Base-by-base conservation (phyloP, 1,284 basidiomycete species). In the Sanghuangporus sanghuang region DNA sequence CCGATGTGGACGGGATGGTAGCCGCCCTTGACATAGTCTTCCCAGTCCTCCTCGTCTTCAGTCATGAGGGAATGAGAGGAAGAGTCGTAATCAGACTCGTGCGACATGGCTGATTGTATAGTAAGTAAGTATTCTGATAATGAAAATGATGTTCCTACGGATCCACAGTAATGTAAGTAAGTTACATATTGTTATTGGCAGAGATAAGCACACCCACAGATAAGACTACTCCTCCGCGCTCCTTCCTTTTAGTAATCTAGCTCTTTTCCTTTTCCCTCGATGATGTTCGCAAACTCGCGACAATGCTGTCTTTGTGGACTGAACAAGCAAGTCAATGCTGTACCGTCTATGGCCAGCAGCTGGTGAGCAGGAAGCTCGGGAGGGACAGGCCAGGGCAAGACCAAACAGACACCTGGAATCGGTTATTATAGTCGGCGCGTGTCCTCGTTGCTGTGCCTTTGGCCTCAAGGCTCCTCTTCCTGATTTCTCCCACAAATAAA, bases 1-100 rank as follows among this genome's bases (percentile, higher is more conserved):
- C 96, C 96, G 67, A 99, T 95, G 74, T 96, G 90, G 59, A 98
- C 95, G 21, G 96, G 96, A 73, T 96, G 95, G 75, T 97, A 96
- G 21, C 95, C 95, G 63, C 95, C 95, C 64, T 91, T 90, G 75
- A 92, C 86, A 77, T 96, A 96, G 82, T 90, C 87, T 72, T 84
- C 89, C 86, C 85, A 90, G 70, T 91, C 89, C 74, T 92, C 89
- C 75, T 92, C 89, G 78, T 91, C 89, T 78, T 91, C 89, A 64
- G 82, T 85, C 81, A 85, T 84, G 79, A 85, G 76, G 71, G 81
- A 82, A 71, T 79, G 79, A 68, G 81, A 81, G 70, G 80, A 77
- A 77, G 81, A 81, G 64, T 83, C 65, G 64, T 65, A 82, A 74
- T 79, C 80, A 66, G 82, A 83, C 63, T 75, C 76, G 77, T 77